Percentiles rank a stretch among this genome's conserved stretches.
Conservation (phyloP, 2,329 filamentous ascomycete genomes). For the Neoscytalidium dimidiatum region DNA sequence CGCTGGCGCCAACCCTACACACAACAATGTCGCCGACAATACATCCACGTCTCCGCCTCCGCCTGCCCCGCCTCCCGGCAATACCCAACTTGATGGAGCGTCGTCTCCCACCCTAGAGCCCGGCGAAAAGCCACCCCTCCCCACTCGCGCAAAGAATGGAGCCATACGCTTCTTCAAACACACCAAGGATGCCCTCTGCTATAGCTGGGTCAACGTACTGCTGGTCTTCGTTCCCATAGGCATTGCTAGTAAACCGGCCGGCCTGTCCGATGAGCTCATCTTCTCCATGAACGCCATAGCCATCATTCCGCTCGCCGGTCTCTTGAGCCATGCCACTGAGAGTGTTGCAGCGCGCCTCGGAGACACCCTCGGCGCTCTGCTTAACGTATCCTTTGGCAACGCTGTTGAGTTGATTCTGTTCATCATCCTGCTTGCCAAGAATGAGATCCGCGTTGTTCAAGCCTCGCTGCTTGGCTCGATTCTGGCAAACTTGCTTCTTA, state of each 20-base stretch:
- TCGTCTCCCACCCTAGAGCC: constrained; percentile 55
- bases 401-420: constrained; percentile 56
- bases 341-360: constrained; percentile 50
- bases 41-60: constrained; percentile 30
- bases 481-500: constrained; percentile 82
- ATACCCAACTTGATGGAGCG: constrained; percentile 53
- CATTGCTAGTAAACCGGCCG: constrained; percentile 60
- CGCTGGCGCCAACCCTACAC: constrained; percentile 24
- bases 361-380: constrained; percentile 51
- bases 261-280: constrained; percentile 45
- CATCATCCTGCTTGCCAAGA: constrained; percentile 48
- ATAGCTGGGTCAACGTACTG: constrained; percentile 77
- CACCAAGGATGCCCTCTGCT: constrained; percentile 61
- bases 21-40: constrained; percentile 34
- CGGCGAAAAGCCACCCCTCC: constrained; percentile 46
- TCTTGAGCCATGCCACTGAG: constrained; percentile 53
- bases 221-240: constrained; percentile 78
- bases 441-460: constrained; percentile 89
- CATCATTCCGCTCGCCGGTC: constrained; percentile 52
- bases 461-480: constrained; percentile 89
- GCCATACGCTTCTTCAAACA: constrained; percentile 56
- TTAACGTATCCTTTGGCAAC: constrained; percentile 56
- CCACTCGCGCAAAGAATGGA: constrained; percentile 53
- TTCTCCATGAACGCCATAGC: constrained; percentile 56
- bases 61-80: constrained; percentile 42